phyloP scores from a whole-genome alignment of 2,329 filamentous ascomycete species.

The Elsinoe batatas region DNA sequence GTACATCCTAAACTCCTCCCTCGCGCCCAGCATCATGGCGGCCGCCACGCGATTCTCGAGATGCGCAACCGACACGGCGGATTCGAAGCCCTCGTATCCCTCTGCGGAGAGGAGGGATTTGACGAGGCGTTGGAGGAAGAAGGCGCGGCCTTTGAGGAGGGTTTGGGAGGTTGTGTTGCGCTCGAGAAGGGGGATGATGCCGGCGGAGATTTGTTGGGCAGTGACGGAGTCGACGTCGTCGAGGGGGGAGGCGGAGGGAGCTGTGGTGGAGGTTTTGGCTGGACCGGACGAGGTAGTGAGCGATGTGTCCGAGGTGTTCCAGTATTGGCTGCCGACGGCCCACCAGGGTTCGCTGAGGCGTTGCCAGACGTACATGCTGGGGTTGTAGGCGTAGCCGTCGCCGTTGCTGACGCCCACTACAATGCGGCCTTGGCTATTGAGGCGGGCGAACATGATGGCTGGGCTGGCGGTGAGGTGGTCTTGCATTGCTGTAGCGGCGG shows the following conservation, averaged over 20 bases:
- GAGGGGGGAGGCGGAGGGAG: slow-evolving; percentile 44
- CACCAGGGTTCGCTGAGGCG: slow-evolving; percentile 95
- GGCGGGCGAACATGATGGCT: slow-evolving; percentile 77
- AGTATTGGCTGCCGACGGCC: slow-evolving; percentile 95
- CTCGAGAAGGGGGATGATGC: slow-evolving; percentile 87
- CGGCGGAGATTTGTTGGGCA: slow-evolving; percentile 63
- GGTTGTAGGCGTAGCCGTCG: slow-evolving; percentile 84
- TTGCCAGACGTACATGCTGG: slow-evolving; percentile 83
- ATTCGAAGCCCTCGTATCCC: slow-evolving; percentile 86
- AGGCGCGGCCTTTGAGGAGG: slow-evolving; percentile 80
- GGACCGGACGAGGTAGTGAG: slow-evolving; percentile 58
- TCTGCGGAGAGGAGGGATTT: slow-evolving; percentile 81
- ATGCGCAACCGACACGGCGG: slow-evolving; percentile 83
- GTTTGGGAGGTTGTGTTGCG: slow-evolving; percentile 91
- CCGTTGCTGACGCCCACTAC: slow-evolving; percentile 89
- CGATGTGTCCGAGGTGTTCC: slow-evolving; percentile 93
- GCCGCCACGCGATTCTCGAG: slow-evolving; percentile 90
- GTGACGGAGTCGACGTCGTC: slow-evolving; percentile 38
- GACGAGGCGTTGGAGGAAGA: slow-evolving; percentile 81
- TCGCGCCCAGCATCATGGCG: slow-evolving; percentile 70
- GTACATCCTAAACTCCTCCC: slow-evolving; percentile 88
- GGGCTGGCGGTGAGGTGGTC: slow-evolving; percentile 70
- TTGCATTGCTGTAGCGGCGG: slow-evolving; percentile 69
- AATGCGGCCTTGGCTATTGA: slow-evolving; percentile 79
- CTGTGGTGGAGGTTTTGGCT: slow-evolving; percentile 15